Base-by-base conservation (phyloP, 2,329 filamentous ascomycete species). In the Ascochyta viciae-villosae region DNA sequence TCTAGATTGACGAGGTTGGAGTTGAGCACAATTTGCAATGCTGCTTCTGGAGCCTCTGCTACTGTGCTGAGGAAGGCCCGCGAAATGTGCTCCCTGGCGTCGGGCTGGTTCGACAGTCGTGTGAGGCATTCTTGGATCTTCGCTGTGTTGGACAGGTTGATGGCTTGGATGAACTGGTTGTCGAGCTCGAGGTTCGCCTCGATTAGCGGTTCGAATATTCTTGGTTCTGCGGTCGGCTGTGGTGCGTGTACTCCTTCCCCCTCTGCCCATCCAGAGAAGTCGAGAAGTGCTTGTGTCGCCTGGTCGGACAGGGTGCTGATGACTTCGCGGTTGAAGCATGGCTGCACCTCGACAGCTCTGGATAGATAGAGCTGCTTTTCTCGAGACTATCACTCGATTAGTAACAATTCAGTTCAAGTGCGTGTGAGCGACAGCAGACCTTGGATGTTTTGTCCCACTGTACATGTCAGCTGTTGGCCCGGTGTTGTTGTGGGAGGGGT, bases 361-460 rank as follows among this genome's bases (percentile, higher is more conserved):
- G 96, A 96, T 33, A 99, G 87, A 74, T 98, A 99, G 37, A 98
- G 85, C 78, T 98, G 95, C 77, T 99, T 99, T 57, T 95, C 97
- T 76, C 94, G 94, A 47, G 94, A 98, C 83, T 88, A 74, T 50
- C 43, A 58, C 53, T 44, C 57, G 26, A 65, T 79, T 67, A 77
- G 78, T 70, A 43, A 63, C 61, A 46, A 54, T 35, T 35, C 33
- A 35, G 3, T 7, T 16, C 33, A 16, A n/a, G 47, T 49, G 42
- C 44, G 31, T 46, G 58, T 29, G 61, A 57, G 41, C 51, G 66
- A 44, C 52, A 55, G 64, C 76, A 63, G 74, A 88, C 86, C 83
- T 98, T 99, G 65, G 94, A 97, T 1, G 93, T 97, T 85, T 99
- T 99, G 79, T 99, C 95, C 95, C 95, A 99, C 85, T 88, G 72